These are phyloP conservation scores for Ganoderma sp. DNA, from an alignment of 1,284 basidiomycete genomes.

Conservation along the genomic window DNA sequence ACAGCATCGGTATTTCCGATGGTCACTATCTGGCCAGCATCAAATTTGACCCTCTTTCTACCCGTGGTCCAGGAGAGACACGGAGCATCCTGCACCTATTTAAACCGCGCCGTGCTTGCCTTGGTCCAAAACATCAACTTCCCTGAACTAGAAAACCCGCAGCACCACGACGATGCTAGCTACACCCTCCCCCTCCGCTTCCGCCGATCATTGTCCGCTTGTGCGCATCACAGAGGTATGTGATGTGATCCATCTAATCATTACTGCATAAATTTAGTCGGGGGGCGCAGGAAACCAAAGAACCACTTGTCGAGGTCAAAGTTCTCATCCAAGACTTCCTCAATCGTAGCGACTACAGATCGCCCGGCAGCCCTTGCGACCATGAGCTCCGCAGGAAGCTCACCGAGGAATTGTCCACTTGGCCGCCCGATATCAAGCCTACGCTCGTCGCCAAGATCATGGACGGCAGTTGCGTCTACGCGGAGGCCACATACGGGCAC, in stretches of 20 bases:
- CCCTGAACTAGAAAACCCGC: neutral
- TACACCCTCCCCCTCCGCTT: neutral
- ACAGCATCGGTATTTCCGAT: neutral
- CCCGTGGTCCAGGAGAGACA: neutral
- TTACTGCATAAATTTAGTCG: neutral
- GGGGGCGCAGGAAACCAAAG: neutral
- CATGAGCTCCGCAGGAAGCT: constrained; percentile 10
- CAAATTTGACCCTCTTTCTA: neutral
- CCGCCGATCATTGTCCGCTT: neutral
- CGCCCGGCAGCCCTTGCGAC: constrained; percentile 11
- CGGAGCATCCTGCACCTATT: neutral
- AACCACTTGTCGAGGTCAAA: constrained; percentile 11
- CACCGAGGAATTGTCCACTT: constrained; percentile 10
- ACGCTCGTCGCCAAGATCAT: constrained; percentile 17
- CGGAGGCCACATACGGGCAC: constrained; percentile 27
- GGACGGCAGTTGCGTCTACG: constrained; percentile 23
- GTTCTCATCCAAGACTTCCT: constrained; percentile 17
- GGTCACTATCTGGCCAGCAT: neutral
- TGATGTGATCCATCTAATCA: neutral
- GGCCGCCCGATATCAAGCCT: constrained; percentile 12
- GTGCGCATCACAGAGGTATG: neutral
- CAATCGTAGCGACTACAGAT: constrained; percentile 12
- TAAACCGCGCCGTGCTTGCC: neutral
- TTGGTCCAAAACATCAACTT: neutral
- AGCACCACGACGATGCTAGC: neutral